Percentiles rank a stretch among this genome's conserved stretches.
Conservation (phyloP, 179 eudicot genomes). For the Vitellaria paradoxa region DNA sequence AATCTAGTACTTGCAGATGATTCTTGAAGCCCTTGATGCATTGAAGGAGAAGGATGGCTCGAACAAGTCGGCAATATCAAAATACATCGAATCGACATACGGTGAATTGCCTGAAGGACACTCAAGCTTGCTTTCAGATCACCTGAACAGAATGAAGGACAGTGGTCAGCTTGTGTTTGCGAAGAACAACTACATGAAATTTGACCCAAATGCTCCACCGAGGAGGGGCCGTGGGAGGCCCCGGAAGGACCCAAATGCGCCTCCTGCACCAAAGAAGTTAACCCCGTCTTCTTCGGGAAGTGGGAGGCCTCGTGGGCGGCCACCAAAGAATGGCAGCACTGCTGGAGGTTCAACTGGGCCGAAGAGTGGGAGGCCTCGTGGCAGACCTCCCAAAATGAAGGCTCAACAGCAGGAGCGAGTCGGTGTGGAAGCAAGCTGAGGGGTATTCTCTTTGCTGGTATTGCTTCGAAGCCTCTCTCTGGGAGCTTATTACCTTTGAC, state of each 20-base stretch:
- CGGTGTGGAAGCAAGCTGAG: constrained; percentile 24
- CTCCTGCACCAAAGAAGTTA: constrained; percentile 28
- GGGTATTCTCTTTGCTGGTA: neutral
- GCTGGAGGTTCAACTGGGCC: constrained; percentile 9
- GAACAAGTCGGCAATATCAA: constrained; percentile 59
- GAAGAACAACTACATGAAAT: constrained; percentile 67
- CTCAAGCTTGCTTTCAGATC: constrained; percentile 46
- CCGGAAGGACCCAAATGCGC: constrained; percentile 52
- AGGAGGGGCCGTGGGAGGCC: constrained; percentile 53
- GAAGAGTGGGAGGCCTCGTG: constrained; percentile 47
- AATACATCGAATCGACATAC: constrained; percentile 62
- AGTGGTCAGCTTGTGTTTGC: constrained; percentile 52
- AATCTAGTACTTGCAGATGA: constrained; percentile 46
- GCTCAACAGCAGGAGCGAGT: constrained; percentile 20
- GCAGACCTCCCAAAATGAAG: constrained; percentile 40
- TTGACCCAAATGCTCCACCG: constrained; percentile 45
- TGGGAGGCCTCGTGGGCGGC: constrained; percentile 49
- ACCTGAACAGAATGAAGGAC: constrained; percentile 57
- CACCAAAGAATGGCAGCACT: constrained; percentile 9
- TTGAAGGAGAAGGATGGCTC: constrained; percentile 56
- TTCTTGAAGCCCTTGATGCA: constrained; percentile 58
- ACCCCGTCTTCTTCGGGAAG: constrained; percentile 13
- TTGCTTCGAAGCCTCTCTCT: constrained; percentile 1
- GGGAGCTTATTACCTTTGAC: neutral
- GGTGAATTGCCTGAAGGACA: constrained; percentile 58